A percentile compares a stretch with the other conserved stretches of the same genome.
Evolutionary conservation across 23 red algal genomes (phyloP).

Genomic region (Agarophyton chilense): DNA sequence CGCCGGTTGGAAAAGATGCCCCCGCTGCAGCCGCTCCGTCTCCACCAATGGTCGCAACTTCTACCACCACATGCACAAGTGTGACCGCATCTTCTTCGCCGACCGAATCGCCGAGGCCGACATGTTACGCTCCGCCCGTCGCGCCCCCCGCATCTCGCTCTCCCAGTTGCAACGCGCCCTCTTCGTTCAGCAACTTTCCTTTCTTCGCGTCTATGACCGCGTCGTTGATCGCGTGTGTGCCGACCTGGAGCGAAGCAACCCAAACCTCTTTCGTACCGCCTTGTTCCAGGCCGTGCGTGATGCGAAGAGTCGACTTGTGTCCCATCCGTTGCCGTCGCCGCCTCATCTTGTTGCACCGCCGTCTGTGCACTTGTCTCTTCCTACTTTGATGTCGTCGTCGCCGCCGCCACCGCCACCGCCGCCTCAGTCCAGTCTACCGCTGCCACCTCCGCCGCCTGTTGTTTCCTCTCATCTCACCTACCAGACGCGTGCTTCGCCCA

Average conservation of each 20-base stretch:
- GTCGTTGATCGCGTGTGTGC: slow-evolving; percentile 31
- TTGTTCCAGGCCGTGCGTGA: slow-evolving; percentile 43
- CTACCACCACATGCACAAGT: slow-evolving; percentile 72
- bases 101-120: slow-evolving; percentile 30
- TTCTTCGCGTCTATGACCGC: slow-evolving; percentile 59
- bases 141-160: slow-evolving; percentile 27
- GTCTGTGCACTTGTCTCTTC: not conserved
- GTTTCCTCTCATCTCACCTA: not conserved
- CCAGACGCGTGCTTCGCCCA: not conserved
- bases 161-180: slow-evolving; percentile 27
- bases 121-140: slow-evolving; percentile 4
- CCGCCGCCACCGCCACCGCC: not conserved
- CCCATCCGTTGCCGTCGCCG: not conserved
- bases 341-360: not conserved
- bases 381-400: not conserved
- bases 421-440: slow-evolving; percentile 11
- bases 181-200: slow-evolving; percentile 59
- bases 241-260: not conserved
- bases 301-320: slow-evolving; percentile 1
- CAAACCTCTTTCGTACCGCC: not conserved
- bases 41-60: slow-evolving; percentile 76
- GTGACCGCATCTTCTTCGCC: slow-evolving; percentile 68
- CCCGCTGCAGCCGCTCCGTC: slow-evolving; percentile 35
- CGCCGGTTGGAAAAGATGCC: slow-evolving; percentile 64
- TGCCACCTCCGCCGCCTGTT: not conserved